Percentiles rank a stretch among this genome's conserved stretches.
Conservation (phyloP, 164 flowering plant species). For the Warburgia ugandensis region DNA sequence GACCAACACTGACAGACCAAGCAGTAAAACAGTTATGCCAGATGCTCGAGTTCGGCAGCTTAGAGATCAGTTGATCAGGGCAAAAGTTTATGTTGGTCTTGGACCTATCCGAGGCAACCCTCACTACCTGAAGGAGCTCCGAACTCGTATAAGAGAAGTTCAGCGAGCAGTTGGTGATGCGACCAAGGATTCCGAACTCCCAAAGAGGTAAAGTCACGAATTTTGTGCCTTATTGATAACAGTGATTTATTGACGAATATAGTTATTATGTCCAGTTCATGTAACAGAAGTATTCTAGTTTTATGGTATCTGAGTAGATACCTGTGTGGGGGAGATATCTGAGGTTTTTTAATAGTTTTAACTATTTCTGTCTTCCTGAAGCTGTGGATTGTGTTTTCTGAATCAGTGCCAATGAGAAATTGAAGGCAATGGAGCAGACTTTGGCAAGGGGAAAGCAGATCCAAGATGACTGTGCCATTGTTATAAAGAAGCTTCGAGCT, state of each 20-base stretch:
- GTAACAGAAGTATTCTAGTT: background rate
- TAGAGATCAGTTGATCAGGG: conserved; percentile 76
- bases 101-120: conserved; percentile 57
- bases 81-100: conserved; percentile 61
- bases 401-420: conserved; percentile 53
- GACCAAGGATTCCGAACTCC: conserved; percentile 65
- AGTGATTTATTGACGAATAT: background rate
- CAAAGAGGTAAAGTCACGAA: conserved; percentile 36
- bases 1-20: conserved; percentile 22
- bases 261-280: background rate
- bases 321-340: too few relatives aligned
- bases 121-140: conserved; percentile 60
- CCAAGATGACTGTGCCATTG: conserved; percentile 69
- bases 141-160: conserved; percentile 64
- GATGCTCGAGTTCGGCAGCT: conserved; percentile 61
- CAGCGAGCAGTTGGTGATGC: conserved; percentile 67
- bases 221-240: background rate
- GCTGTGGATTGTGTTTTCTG: background rate
- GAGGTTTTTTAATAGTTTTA: background rate
- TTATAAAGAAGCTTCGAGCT: conserved; percentile 80
- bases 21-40: conserved; percentile 19
- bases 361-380: background rate
- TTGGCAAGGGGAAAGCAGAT: conserved; percentile 68
- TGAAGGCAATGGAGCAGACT: conserved; percentile 76
- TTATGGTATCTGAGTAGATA: too few relatives aligned